Conservation (phyloP, 2,329 filamentous ascomycete species). For the Fusarium sp. region DNA sequence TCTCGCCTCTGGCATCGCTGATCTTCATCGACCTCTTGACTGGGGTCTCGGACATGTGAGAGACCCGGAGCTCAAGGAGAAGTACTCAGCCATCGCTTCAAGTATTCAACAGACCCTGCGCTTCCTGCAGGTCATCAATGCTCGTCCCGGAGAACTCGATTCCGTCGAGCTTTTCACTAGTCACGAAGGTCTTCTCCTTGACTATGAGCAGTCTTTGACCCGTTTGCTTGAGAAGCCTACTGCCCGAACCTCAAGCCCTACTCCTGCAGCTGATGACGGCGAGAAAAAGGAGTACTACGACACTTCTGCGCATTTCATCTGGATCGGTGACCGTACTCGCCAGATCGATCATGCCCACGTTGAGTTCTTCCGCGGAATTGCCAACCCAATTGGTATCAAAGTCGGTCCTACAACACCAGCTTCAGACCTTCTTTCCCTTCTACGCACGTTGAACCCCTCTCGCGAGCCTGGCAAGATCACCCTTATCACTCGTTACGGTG, state of each 20-base stretch:
- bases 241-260: constrained; percentile 48
- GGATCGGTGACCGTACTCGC: constrained; percentile 96
- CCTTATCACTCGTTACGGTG: constrained; percentile 94
- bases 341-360: constrained; percentile 94
- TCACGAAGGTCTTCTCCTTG: constrained; percentile 91
- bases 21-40: constrained; percentile 91
- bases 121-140: constrained; percentile 94
- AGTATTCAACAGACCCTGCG: constrained; percentile 91
- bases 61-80: constrained; percentile 82
- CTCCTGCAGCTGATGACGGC: constrained; percentile 51
- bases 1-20: constrained; percentile 87
- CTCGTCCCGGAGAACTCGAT: constrained; percentile 82
- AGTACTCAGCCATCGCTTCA: constrained; percentile 85
- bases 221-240: constrained; percentile 74
- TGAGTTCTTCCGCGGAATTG: constrained; percentile 95
- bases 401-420: constrained; percentile 86
- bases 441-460: constrained; percentile 85
- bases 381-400: constrained; percentile 96
- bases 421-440: constrained; percentile 78
- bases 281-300: constrained; percentile 79
- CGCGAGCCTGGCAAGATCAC: constrained; percentile 92
- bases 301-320: constrained; percentile 95
- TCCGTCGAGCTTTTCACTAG: constrained; percentile 96
- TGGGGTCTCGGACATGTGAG: constrained; percentile 94
- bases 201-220: constrained; percentile 92